Percentiles rank a stretch among this genome's conserved stretches.
Conservation (phyloP, 768 basidiomycete genomes). For the Pluteus cervinus region DNA sequence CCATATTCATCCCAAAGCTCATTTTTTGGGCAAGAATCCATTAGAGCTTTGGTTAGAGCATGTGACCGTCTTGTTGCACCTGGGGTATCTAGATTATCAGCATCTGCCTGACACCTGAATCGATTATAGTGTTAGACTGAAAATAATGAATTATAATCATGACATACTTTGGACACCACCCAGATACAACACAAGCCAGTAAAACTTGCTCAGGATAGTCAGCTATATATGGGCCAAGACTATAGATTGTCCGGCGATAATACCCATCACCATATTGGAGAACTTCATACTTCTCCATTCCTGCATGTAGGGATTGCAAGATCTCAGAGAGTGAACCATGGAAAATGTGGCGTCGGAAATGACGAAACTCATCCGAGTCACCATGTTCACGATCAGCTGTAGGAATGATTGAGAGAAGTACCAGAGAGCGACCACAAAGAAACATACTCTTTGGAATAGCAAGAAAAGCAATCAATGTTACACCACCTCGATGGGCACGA, state of each 20-base stretch:
- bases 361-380: neutral
- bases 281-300: neutral
- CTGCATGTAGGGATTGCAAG: neutral
- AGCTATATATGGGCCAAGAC: constrained; percentile 26
- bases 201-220: constrained; percentile 32
- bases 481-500: constrained; percentile 10
- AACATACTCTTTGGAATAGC: constrained; percentile 16
- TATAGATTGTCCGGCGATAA: constrained; percentile 16
- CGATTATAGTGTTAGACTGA: constrained; percentile 8
- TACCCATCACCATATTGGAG: neutral
- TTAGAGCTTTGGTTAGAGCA: neutral
- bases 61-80: constrained; percentile 6
- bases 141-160: constrained; percentile 3
- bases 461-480: constrained; percentile 11
- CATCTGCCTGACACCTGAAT: too few relatives aligned
- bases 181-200: constrained; percentile 23
- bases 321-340: neutral
- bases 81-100: neutral
- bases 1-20: constrained; percentile 1
- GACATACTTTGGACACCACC: constrained; percentile 21
- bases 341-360: neutral
- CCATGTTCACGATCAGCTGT: constrained; percentile 1
- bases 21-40: neutral
- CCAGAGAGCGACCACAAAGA: too few relatives aligned
- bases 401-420: too few relatives aligned